Conservation (phyloP, 768 basidiomycete species). For the Antrodiella citrinella region DNA sequence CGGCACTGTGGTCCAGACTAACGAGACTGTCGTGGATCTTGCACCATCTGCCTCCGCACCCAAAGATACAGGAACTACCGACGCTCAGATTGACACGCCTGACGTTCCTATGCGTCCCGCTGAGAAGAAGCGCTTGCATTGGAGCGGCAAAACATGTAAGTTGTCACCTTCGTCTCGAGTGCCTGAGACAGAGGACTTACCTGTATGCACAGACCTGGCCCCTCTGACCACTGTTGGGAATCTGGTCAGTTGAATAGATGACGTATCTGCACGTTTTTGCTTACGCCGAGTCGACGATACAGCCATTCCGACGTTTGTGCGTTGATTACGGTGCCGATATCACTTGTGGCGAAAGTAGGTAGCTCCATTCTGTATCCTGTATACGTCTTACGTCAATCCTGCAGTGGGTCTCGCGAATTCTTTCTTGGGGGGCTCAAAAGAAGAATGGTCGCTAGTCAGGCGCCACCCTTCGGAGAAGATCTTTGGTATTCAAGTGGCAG, state of each 20-base stretch:
- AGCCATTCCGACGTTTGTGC: slow-evolving; percentile 93
- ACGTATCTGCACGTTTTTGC: too few relatives aligned
- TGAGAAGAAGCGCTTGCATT: slow-evolving; percentile 85
- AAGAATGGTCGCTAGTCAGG: slow-evolving; percentile 91
- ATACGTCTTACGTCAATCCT: not conserved
- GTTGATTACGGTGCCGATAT: slow-evolving; percentile 86
- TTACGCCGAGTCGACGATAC: too few relatives aligned
- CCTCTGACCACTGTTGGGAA: slow-evolving; percentile 96
- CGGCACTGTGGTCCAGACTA: slow-evolving; percentile 1
- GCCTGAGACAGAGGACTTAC: too few relatives aligned
- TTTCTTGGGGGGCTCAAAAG: slow-evolving; percentile 79
- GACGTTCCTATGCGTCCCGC: slow-evolving; percentile 63
- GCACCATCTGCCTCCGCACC: slow-evolving; percentile 8
- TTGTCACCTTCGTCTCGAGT: too few relatives aligned
- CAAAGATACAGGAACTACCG: slow-evolving; percentile 16
- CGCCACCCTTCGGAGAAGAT: slow-evolving; percentile 79
- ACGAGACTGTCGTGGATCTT: not conserved
- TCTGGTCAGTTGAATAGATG: slow-evolving; percentile 64
- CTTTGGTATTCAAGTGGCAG: slow-evolving; percentile 92
- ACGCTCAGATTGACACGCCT: slow-evolving; percentile 41
- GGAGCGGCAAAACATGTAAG: slow-evolving; percentile 82
- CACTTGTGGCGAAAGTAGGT: slow-evolving; percentile 83
- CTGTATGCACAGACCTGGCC: slow-evolving; percentile 47
- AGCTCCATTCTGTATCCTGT: not conserved
- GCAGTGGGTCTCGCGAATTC: slow-evolving; percentile 90